phyloP scores from a whole-genome alignment of 116 monocot genomes.

The Thalassia testudinum region DNA sequence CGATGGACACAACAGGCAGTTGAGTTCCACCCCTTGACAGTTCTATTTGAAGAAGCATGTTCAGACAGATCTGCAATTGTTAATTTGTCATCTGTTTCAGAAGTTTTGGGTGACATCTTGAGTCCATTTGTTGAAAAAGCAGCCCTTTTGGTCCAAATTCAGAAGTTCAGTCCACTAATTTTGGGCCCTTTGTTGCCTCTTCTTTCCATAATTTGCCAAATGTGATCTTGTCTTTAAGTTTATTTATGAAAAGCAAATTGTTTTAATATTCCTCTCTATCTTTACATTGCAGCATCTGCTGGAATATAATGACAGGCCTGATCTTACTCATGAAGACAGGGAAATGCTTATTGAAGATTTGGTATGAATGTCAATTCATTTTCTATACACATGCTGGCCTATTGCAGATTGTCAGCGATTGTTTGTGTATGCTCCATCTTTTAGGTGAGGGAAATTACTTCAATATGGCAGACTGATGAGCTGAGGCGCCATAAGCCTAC shows the following conservation, averaged over 20 bases:
- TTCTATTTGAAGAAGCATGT: too few species aligned
- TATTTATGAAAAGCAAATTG: too few species aligned
- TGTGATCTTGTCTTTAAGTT: neutral
- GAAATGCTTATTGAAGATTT: slow-evolving; percentile 83
- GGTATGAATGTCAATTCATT: slow-evolving; percentile 21
- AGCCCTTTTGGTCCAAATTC: neutral
- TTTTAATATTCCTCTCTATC: too few species aligned
- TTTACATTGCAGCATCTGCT: slow-evolving; percentile 56
- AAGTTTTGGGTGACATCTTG: too few species aligned
- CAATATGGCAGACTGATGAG: slow-evolving; percentile 96
- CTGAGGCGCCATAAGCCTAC: slow-evolving; percentile 88
- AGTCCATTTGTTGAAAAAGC: too few species aligned
- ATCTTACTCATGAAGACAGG: slow-evolving; percentile 79
- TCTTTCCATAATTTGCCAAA: too few species aligned
- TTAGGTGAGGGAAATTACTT: slow-evolving; percentile 80
- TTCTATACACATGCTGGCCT: neutral
- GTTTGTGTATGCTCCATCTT: slow-evolving; percentile 1
- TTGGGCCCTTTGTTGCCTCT: too few species aligned
- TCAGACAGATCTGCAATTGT: too few species aligned
- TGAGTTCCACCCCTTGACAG: too few species aligned
- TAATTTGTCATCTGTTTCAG: too few species aligned
- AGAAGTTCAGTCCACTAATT: neutral
- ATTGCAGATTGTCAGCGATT: neutral
- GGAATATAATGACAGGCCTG: slow-evolving; percentile 78
- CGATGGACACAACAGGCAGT: too few species aligned